These are phyloP conservation scores for Sinapis alba DNA, from an alignment of 441 rosid genomes.

Conservation along the genomic window DNA sequence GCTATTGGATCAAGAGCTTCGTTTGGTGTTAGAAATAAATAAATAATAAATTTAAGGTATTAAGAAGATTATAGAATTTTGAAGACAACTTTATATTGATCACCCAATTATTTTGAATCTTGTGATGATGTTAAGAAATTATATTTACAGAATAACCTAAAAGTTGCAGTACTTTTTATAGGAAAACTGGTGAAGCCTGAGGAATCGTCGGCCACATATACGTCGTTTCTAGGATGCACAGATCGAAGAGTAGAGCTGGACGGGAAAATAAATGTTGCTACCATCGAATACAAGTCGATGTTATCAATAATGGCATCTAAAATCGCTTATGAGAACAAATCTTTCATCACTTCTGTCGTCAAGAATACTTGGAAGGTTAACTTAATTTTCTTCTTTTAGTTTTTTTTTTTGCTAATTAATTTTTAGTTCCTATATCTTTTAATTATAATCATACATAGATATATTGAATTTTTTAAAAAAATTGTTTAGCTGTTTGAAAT, in stretches of 20 bases:
- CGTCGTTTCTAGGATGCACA: slow-evolving; percentile 43
- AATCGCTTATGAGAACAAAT: slow-evolving; percentile 53
- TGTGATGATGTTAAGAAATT: neutral
- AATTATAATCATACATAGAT: neutral
- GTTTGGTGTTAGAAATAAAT: neutral
- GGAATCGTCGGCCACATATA: slow-evolving; percentile 29
- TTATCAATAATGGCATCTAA: slow-evolving; percentile 64
- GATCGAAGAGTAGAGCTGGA: slow-evolving; percentile 47
- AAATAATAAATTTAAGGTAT: neutral
- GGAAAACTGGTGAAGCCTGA: slow-evolving; percentile 43
- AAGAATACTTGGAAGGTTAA: slow-evolving; percentile 55
- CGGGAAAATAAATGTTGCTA: slow-evolving; percentile 36
- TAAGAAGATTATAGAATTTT: neutral
- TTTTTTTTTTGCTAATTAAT: neutral
- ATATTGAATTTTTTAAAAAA: neutral
- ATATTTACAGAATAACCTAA: neutral
- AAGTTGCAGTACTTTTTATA: slow-evolving; percentile 22
- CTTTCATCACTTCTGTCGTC: slow-evolving; percentile 46
- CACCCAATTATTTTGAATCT: neutral
- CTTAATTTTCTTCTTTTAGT: neutral
- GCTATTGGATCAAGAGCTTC: neutral
- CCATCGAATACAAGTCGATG: slow-evolving; percentile 43
- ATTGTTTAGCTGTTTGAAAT: neutral
- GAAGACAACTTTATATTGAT: neutral
- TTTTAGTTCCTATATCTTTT: neutral